A percentile compares a stretch with the other conserved stretches of the same genome.
phyloP scores from a whole-genome alignment of 2,329 filamentous ascomycete species.

The Pseudopyricularia javanii region DNA sequence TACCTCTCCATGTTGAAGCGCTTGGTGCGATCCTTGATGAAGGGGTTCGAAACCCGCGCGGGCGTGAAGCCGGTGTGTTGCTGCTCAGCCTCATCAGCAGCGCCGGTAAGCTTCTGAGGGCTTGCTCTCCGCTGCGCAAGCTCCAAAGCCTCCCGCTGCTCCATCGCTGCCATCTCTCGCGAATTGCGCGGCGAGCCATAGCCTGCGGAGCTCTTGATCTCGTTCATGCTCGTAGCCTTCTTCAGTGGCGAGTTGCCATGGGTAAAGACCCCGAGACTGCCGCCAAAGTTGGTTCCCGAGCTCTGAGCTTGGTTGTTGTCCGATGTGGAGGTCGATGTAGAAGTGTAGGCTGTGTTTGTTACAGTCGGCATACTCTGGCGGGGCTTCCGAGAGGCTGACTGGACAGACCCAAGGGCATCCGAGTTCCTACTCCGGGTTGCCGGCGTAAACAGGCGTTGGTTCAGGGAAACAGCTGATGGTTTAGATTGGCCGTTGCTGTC shows the following conservation, averaged over 20 bases:
- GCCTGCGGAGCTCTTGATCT: conserved; percentile 31
- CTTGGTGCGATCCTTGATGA: conserved; percentile 22
- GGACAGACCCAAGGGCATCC: conserved; percentile 18
- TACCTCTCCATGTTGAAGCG: conserved; percentile 28
- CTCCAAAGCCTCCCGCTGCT: conserved; percentile 29
- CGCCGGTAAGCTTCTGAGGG: conserved; percentile 22
- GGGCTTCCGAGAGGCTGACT: conserved; percentile 2
- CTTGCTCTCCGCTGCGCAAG: conserved; percentile 22
- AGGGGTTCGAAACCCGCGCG: conserved; percentile 19
- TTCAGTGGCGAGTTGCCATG: conserved; percentile 75
- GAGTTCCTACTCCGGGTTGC: conserved; percentile 13
- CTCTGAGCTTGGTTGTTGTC: conserved; percentile 11
- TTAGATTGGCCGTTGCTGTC: conserved; percentile 29
- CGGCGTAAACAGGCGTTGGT: conserved; percentile 30
- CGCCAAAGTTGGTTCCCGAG: conserved; percentile 37
- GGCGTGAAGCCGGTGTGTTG: conserved; percentile 1
- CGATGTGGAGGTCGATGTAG: conserved; percentile 6
- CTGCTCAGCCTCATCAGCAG: not conserved
- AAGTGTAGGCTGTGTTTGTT: not conserved
- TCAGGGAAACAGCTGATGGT: conserved; percentile 23
- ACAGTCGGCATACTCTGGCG: conserved; percentile 10
- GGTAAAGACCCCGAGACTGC: conserved; percentile 67
- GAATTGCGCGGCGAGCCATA: conserved; percentile 43
- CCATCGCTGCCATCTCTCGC: conserved; percentile 46
- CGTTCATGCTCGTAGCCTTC: conserved; percentile 55